A percentile compares a stretch with the other conserved stretches of the same genome.
Evolutionary conservation across 129 eudicot genomes (phyloP).

Genomic region (Flaveria trinervia): DNA sequence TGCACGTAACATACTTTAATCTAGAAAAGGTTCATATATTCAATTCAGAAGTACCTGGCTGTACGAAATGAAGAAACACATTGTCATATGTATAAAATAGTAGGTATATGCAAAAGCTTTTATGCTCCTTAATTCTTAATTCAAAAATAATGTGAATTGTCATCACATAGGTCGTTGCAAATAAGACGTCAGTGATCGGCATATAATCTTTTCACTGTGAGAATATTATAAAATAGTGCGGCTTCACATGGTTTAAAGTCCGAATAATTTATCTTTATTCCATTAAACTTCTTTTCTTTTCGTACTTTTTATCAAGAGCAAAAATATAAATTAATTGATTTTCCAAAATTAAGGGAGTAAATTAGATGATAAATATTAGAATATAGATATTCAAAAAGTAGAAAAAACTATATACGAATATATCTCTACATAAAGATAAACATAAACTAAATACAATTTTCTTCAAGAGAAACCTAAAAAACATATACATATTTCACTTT

Average conservation of each 20-base stretch:
- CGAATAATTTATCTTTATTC: slow-evolving; percentile 23
- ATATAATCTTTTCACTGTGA: slow-evolving; percentile 9
- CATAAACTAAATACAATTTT: background rate
- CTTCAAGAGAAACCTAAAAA: background rate
- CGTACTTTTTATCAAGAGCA: background rate
- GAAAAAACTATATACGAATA: background rate
- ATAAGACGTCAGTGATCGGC: background rate
- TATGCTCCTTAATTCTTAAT: no score
- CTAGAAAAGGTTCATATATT: no score
- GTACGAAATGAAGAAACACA: no score
- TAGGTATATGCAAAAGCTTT: no score
- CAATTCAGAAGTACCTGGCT: no score
- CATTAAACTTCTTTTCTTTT: background rate
- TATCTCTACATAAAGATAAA: background rate
- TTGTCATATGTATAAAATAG: no score
- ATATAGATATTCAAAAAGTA: background rate
- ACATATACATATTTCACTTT: no score
- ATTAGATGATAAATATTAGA: background rate
- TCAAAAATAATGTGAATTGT: no score
- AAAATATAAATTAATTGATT: background rate
- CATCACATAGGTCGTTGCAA: no score
- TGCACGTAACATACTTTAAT: no score
- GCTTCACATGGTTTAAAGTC: slow-evolving; percentile 22
- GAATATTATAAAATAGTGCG: background rate
- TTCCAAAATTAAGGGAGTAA: background rate